Evolutionary conservation across 1,139 yeast species (phyloP), one percentile per base, ranked within the genome.

Genomic region (Nematodospora anomalae): DNA sequence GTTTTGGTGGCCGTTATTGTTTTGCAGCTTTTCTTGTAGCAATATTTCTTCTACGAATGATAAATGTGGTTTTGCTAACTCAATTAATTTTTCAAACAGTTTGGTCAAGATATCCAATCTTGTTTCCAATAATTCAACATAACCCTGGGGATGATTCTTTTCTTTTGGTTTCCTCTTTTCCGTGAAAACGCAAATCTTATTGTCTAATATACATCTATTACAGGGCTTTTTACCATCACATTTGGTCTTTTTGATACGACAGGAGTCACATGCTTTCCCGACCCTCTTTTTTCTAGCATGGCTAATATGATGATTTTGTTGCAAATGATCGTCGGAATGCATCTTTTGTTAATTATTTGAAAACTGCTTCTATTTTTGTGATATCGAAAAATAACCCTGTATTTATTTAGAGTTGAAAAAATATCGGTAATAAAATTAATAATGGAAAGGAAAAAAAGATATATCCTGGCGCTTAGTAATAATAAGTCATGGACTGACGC

Each of bases 221-320:
- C 94, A 84, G 2, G 94, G 92, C 51, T 81, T 81, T 45, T 76
- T 74, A 12, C 94, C 94, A 47, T 84, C 88, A 58, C 90, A 84
- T 51, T 82, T 80, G 9, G 87, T 80, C 60, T 80, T 83, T 53
- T 82, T 82, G 52, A 82, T 75, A 35, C 90, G 68, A 58, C 94
- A 84, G 36, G 84, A 78, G 55, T 84, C 92, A 51, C 94, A 84
- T 4, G 94, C 94, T 53, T 83, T 83, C 27, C 87, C 86, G 5
- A 84, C 92, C 43, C 94, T 61, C 59, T 79, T 81, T 67, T 82
- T 83, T 53, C 72, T 71, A 16, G 48, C 44, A 11, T 47, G 55
- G 27, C 40, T 42, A 8, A 33, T 32, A 35, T 38, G 53, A 32
- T 32, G 38, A 40, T 43, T 51, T 35, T 33, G 48, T 12, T 37